Percentiles rank a stretch among this genome's conserved stretches.
Evolutionary conservation across 2,329 filamentous ascomycete species (phyloP).

Genomic region (Geosmithia flava): DNA sequence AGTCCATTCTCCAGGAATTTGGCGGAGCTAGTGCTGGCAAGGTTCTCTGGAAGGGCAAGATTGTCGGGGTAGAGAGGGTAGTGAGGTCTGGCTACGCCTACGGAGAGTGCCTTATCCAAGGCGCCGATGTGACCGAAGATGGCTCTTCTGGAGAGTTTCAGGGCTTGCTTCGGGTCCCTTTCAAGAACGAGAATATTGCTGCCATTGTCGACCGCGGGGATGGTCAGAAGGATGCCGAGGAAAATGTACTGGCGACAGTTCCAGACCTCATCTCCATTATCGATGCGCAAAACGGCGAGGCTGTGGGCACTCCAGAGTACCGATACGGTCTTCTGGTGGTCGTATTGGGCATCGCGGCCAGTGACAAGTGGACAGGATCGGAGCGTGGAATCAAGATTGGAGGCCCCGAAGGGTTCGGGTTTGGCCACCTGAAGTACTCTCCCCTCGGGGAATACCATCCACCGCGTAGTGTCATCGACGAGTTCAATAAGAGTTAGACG

Average conservation of each 20-base stretch:
- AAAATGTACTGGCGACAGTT: slow-evolving; percentile 36
- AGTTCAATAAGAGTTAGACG: slow-evolving; percentile 15
- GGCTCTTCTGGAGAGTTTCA: slow-evolving; percentile 13
- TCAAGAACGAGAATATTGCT: slow-evolving; percentile 66
- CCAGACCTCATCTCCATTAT: slow-evolving; percentile 45
- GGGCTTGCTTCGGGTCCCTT: slow-evolving; percentile 50
- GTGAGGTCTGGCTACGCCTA: slow-evolving; percentile 46
- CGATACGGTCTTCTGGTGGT: slow-evolving; percentile 37
- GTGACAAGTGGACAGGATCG: slow-evolving; percentile 30
- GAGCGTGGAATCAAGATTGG: slow-evolving; percentile 34
- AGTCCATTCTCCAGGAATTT: slow-evolving; percentile 45
- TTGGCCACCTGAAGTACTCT: slow-evolving; percentile 32
- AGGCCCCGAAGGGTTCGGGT: slow-evolving; percentile 34
- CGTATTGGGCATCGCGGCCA: slow-evolving; percentile 32
- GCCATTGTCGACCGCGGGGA: slow-evolving; percentile 26
- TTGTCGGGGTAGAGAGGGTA: slow-evolving; percentile 44
- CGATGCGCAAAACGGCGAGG: slow-evolving; percentile 42
- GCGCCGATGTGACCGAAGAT: slow-evolving; percentile 24
- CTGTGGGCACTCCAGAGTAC: slow-evolving; percentile 44
- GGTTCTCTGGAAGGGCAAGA: slow-evolving; percentile 52
- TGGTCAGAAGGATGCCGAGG: slow-evolving; percentile 20
- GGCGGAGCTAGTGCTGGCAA: slow-evolving; percentile 39
- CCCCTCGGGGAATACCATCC: slow-evolving; percentile 34
- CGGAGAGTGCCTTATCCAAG: slow-evolving; percentile 44
- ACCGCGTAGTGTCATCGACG: slow-evolving; percentile 40